A percentile compares a stretch with the other conserved stretches of the same genome.
phyloP scores from a whole-genome alignment of 306 rosid genomes.

The Cucurbita argyrosperma region DNA sequence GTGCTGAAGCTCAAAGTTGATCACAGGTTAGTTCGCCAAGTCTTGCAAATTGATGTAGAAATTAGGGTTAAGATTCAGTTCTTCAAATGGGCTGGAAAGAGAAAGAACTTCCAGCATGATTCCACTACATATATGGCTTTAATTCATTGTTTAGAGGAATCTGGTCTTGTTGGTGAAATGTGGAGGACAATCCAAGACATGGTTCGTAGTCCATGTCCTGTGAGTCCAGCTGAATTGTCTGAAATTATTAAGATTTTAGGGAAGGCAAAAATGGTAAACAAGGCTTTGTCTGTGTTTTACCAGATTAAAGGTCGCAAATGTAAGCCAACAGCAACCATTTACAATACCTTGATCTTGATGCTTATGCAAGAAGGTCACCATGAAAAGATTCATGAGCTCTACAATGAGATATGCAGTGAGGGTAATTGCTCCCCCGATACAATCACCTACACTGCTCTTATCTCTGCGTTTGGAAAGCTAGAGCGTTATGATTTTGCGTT shows the following conservation, averaged over 20 bases:
- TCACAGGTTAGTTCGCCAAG: slow-evolving; percentile 61
- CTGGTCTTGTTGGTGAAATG: slow-evolving; percentile 46
- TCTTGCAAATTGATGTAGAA: slow-evolving; percentile 69
- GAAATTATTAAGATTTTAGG: slow-evolving; percentile 62
- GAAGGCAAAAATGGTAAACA: slow-evolving; percentile 73
- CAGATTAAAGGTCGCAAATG: slow-evolving; percentile 73
- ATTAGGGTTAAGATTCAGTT: slow-evolving; percentile 58
- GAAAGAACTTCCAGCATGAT: slow-evolving; percentile 57
- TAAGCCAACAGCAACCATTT: slow-evolving; percentile 41
- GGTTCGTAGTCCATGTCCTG: slow-evolving; percentile 38
- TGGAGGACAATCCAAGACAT: slow-evolving; percentile 78
- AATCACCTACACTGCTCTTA: slow-evolving; percentile 59
- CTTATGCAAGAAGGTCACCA: slow-evolving; percentile 77
- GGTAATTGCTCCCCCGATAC: slow-evolving; percentile 68
- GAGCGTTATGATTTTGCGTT: slow-evolving; percentile 57
- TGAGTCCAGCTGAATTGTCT: slow-evolving; percentile 50
- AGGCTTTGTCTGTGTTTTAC: slow-evolving; percentile 61
- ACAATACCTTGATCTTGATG: slow-evolving; percentile 67
- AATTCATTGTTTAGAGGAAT: slow-evolving; percentile 56
- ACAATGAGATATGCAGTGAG: slow-evolving; percentile 73
- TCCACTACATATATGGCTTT: slow-evolving; percentile 55
- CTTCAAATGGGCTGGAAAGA: slow-evolving; percentile 84
- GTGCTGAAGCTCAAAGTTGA: slow-evolving; percentile 71
- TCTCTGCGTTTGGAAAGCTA: slow-evolving; percentile 54
- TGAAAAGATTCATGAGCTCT: slow-evolving; percentile 78